phyloP scores from a whole-genome alignment of 176 grass and related monocot genomes.

The Lolium rigidum region DNA sequence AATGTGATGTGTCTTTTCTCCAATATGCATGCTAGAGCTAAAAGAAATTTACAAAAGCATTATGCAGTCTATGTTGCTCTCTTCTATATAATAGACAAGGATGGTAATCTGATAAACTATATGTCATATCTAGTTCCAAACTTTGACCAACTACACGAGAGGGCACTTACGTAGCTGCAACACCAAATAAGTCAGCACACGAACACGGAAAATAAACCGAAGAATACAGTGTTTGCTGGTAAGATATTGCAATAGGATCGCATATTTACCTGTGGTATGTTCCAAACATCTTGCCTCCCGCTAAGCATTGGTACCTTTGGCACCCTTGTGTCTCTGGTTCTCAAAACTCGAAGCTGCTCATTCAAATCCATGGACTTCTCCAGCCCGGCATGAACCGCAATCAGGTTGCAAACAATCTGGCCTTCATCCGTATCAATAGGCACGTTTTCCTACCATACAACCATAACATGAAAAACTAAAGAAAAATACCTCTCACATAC shows the following conservation, averaged over 20 bases:
- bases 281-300: conserved; percentile 79
- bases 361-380: conserved; percentile 60
- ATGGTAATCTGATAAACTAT: too few relatives aligned
- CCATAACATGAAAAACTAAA: conserved; percentile 28
- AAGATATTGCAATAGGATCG: not conserved
- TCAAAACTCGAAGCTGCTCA: conserved; percentile 76
- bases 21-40: not conserved
- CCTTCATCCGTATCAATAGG: conserved; percentile 66
- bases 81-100: not conserved
- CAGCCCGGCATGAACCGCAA: conserved; percentile 90
- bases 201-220: not conserved
- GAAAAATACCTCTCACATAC: not conserved
- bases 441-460: conserved; percentile 66
- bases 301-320: conserved; percentile 70
- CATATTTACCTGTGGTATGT: conserved; percentile 66
- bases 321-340: conserved; percentile 63
- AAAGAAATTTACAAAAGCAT: not conserved
- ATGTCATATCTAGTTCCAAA: not conserved
- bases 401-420: conserved; percentile 69
- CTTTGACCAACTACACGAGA: not conserved
- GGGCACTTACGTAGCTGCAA: not conserved
- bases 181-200: not conserved
- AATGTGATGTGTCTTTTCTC: not conserved
- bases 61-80: not conserved
- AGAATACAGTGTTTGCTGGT: not conserved